A percentile compares a stretch with the other conserved stretches of the same genome.
Evolutionary conservation across 805 yeast species (phyloP).

Genomic region (Kodamaea hsintzibuensis): DNA sequence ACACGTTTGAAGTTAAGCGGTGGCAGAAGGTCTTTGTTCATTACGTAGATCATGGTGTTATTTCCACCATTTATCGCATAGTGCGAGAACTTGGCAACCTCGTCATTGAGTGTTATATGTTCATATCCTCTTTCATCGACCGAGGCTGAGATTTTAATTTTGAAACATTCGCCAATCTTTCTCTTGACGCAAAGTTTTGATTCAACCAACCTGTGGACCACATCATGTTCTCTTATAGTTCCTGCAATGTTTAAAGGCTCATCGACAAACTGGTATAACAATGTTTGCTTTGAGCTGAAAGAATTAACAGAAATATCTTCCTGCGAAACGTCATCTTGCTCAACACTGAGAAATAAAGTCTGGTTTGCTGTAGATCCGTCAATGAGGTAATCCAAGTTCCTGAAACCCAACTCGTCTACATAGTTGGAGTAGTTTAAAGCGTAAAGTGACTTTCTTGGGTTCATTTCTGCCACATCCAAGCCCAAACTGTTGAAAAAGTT

Average conservation of each 20-base stretch:
- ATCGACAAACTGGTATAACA: slow-evolving; percentile 65
- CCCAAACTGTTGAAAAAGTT: slow-evolving; percentile 24
- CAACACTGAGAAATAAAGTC: slow-evolving; percentile 58
- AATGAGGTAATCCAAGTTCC: slow-evolving; percentile 56
- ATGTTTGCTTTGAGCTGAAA: slow-evolving; percentile 36
- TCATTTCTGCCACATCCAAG: slow-evolving; percentile 25
- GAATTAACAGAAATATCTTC: slow-evolving; percentile 18
- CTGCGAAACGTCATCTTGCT: slow-evolving; percentile 35
- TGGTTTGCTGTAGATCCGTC: slow-evolving; percentile 52
- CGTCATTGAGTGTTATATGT: slow-evolving; percentile 54
- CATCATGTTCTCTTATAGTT: slow-evolving; percentile 1
- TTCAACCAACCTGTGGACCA: slow-evolving; percentile 38
- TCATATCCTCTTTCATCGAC: slow-evolving; percentile 7
- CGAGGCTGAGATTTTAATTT: slow-evolving; percentile 35
- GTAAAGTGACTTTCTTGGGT: slow-evolving; percentile 36
- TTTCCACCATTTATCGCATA: slow-evolving; percentile 55
- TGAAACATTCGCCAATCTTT: slow-evolving; percentile 59
- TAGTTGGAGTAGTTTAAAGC: slow-evolving; percentile 55
- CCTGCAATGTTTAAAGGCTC: slow-evolving; percentile 37
- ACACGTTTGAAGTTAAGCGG: slow-evolving; percentile 69
- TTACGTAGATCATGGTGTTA: slow-evolving; percentile 59
- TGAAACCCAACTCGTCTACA: slow-evolving; percentile 68
- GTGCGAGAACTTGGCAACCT: slow-evolving; percentile 42
- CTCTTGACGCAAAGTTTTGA: slow-evolving; percentile 59
- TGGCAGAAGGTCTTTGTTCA: slow-evolving; percentile 57